Percentiles rank a stretch among this genome's conserved stretches.
Evolutionary conservation across 176 grass and related monocot species (phyloP).

Genomic region (Hsuehochloa calcarea): DNA sequence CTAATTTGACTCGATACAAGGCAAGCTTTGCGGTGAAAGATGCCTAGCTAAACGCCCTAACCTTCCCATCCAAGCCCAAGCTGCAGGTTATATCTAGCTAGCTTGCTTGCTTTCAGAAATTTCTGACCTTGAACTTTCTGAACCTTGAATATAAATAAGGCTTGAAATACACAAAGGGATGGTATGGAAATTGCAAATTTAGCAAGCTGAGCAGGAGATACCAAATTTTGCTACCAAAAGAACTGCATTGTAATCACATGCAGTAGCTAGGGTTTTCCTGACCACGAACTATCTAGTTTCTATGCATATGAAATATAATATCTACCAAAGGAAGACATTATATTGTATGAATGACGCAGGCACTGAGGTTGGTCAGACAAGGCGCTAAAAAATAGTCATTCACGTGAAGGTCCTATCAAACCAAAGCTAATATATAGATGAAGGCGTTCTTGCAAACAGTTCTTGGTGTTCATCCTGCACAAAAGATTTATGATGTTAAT

Average conservation of each 20-base stretch:
- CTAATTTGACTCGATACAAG: not conserved
- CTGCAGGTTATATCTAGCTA: not conserved
- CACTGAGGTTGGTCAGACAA: not conserved
- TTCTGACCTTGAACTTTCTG: not conserved
- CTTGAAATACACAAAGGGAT: not conserved
- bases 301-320: no score
- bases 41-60: not conserved
- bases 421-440: not conserved
- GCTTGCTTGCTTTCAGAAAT: not conserved
- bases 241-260: no score
- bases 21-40: not conserved
- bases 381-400: not conserved
- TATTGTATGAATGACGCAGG: not conserved
- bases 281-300: no score
- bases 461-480: not conserved
- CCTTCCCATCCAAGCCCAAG: not conserved
- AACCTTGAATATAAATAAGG: not conserved
- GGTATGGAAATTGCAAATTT: not conserved
- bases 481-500: not conserved
- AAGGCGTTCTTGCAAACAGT: not conserved
- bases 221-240: no score
- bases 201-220: not conserved
- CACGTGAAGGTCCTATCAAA: not conserved
- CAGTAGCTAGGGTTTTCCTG: no score
- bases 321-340: not conserved